Evolutionary conservation across 306 rosid genomes (phyloP), one percentile per base, ranked within the genome.

Genomic region (Argentina anserina): DNA sequence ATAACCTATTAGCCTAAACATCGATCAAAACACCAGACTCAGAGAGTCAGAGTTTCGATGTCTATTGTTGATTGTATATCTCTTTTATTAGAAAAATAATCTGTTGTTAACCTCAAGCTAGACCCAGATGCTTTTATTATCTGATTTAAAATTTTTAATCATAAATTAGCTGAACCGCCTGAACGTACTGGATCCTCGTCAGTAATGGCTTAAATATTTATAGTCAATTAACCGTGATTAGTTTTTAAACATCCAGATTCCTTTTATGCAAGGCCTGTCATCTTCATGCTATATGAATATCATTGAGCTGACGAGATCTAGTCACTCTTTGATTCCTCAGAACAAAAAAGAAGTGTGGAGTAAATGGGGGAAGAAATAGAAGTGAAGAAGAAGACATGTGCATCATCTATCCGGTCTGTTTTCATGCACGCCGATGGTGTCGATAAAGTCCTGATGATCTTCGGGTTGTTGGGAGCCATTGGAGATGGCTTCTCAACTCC

Each of bases 401-500:
- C 15, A 41, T 82, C 61, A 11, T 21, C 89, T 36, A 10, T 91
- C 4, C 25, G 80, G 36, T 87, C 91, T 58, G 84, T 91, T 78
- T 87, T 91, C 87, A 84, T 81, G 86, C 96, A 91, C 60, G 95
- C 96, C 15, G 97, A 89, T 83, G 46, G 73, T 31, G 61, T 37
- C 11, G 97, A 92, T 36, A 72, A 56, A 66, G 73, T 79, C 58
- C 60, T 83, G 61, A 92, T 92, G 97, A 14, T n/a, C 43, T 68
- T 92, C 4, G 97, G 97, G 3, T 28, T 89, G 31, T 1, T 89
- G 40, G 97, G 97, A 12, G 68, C 91, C 14, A 23, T 92, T 7
- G 93, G 91, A 0, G 97, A 92, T 42, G 97, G 97, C 5, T 50
- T 86, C 39, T 36, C 81, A 6, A 82, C 85, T 5, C 97, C 96